A percentile compares a stretch with the other conserved stretches of the same genome.
Evolutionary conservation across 768 basidiomycete genomes (phyloP).

Genomic region (Termitomyces sp.): DNA sequence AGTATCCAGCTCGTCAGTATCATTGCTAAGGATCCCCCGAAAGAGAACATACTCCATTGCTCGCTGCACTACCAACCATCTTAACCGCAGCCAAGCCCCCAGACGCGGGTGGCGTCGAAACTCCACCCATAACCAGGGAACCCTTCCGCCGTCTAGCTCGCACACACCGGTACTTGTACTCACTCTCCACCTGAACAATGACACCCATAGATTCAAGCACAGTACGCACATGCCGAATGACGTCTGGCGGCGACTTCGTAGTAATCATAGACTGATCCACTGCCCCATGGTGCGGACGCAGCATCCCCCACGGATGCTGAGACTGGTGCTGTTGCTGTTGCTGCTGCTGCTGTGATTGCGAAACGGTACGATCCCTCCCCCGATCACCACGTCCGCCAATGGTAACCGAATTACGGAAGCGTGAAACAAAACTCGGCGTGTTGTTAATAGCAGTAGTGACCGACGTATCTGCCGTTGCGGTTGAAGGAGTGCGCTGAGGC

Average conservation of each 20-base stretch:
- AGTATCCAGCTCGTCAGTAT: slow-evolving; percentile 5
- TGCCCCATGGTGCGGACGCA: slow-evolving; percentile 88
- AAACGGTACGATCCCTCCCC: slow-evolving; percentile 19
- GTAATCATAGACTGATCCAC: slow-evolving; percentile 90
- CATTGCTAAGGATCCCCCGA: no score
- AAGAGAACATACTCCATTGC: slow-evolving; percentile 78
- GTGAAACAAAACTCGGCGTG: slow-evolving; percentile 39
- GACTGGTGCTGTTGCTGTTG: slow-evolving; percentile 5
- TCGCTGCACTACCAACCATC: slow-evolving; percentile 77
- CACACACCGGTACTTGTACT: slow-evolving; percentile 87
- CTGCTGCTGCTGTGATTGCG: slow-evolving; percentile 16
- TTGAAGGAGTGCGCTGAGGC: slow-evolving; percentile 39
- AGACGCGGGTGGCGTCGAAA: slow-evolving; percentile 19
- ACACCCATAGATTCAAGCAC: slow-evolving; percentile 88
- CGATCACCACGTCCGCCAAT: slow-evolving; percentile 27
- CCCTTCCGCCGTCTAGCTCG: slow-evolving; percentile 70
- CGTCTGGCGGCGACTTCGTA: slow-evolving; percentile 75
- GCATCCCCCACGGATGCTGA: slow-evolving; percentile 31
- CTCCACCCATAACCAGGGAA: slow-evolving; percentile 32
- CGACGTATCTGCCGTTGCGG: slow-evolving; percentile 34
- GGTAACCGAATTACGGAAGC: slow-evolving; percentile 47
- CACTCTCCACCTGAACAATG: slow-evolving; percentile 81
- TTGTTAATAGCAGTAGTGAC: slow-evolving; percentile 17
- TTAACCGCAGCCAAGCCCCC: slow-evolving; percentile 61
- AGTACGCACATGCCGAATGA: slow-evolving; percentile 78